A percentile compares a stretch with the other conserved stretches of the same genome.
These are phyloP conservation scores for Fusarium sp. DNA, from an alignment of 2,329 filamentous ascomycete genomes.

Conservation along the genomic window DNA sequence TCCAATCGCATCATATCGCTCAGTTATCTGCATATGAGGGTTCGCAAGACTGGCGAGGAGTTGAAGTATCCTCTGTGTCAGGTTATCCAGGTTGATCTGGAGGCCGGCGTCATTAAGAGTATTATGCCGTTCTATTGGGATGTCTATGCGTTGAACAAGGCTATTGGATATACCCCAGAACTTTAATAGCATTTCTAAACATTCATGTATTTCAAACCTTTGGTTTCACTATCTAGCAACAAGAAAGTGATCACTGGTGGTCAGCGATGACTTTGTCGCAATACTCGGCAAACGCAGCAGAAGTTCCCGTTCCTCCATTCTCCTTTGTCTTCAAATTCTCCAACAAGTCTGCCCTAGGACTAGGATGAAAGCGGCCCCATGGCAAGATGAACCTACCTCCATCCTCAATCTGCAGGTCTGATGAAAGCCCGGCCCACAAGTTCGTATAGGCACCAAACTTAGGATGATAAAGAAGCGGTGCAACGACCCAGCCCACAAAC, in stretches of 20 bases:
- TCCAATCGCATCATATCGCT: constrained; percentile 49
- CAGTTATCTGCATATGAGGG: constrained; percentile 47
- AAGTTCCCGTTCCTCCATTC: constrained; percentile 20
- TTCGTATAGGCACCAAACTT: constrained; percentile 26
- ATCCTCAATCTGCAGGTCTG: constrained; percentile 21
- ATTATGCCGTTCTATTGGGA: constrained; percentile 56
- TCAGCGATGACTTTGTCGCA: constrained; percentile 16
- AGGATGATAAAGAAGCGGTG: constrained; percentile 22
- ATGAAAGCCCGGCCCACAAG: constrained; percentile 17
- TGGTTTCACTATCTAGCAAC: background rate
- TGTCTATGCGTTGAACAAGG: constrained; percentile 46
- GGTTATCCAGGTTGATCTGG: constrained; percentile 51
- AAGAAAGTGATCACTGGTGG: background rate
- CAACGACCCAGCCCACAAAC: constrained; percentile 3
- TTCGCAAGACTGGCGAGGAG: constrained; percentile 51
- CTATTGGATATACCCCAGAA: constrained; percentile 36
- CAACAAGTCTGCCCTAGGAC: constrained; percentile 18
- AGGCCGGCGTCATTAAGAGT: constrained; percentile 50
- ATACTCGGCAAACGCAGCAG: constrained; percentile 24
- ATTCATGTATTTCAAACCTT: background rate
- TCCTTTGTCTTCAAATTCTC: constrained; percentile 17
- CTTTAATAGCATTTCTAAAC: background rate
- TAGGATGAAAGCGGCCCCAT: constrained; percentile 23
- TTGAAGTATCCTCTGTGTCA: constrained; percentile 51
- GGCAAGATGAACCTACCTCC: constrained; percentile 27